Base-by-base conservation (phyloP, 768 basidiomycete species). In the Paxillus rubicundulus region DNA sequence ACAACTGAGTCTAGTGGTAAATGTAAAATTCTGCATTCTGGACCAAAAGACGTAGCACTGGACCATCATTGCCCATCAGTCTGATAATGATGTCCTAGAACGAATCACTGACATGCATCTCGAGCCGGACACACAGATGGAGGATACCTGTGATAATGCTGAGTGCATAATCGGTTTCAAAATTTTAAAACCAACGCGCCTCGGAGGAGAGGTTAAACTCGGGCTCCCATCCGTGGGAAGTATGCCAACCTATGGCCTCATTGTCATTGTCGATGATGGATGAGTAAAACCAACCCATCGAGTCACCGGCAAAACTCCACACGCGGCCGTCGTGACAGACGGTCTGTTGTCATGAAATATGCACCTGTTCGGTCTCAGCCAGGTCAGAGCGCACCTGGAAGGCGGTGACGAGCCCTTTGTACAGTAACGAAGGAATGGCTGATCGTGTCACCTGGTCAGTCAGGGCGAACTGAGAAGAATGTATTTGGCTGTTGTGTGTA, bases 31-130 rank as follows among this genome's bases (percentile, higher is more conserved):
- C 71, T 79, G 30, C 77, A 76, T 5, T 72, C 65, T 34, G 81
- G 74, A 18, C 84, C 84, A 53, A 82, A 77, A 41, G 80, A 79
- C 4, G 83, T 81, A 2, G 82, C 78, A 38, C 84, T 86, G 55
- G 20, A 61, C 50, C 50, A 45, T 47, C 21, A 58, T 77, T 32
- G 49, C 37, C 18, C 33, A 38, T 55, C 9, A 51, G 52, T 37
- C 14, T 17, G 16, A 21, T 50, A 36, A 46, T 17, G 47, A 24
- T 2, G 24, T n/a, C 4, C 37, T 49, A 45, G 39, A 45, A 33
- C 12, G 12, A 49, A 56, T 16, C 55, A 68, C 79, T 49, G 62
- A 82, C 82, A 82, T 68, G 70, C 78, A 78, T 58, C 65, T 64
- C 20, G 74, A 60, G n/a, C 72, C 76, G 44, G 76, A 79, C 20